Base-by-base conservation (phyloP, 768 basidiomycete genomes). In the Mycena galopus region DNA sequence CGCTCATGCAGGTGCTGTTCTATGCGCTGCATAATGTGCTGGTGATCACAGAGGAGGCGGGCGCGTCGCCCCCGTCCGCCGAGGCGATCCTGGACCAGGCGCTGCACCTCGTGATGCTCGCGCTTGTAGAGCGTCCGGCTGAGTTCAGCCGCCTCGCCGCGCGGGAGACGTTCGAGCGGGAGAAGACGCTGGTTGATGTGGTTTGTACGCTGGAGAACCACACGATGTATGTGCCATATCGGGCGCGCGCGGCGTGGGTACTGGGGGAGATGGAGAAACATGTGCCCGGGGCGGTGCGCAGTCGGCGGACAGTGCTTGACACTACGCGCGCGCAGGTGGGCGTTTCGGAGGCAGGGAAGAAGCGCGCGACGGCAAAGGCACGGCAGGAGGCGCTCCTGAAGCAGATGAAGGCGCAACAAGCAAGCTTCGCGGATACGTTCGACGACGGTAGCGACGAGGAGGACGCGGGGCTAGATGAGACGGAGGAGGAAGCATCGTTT, bases 361-460 rank as follows among this genome's bases (percentile, higher is more conserved):
- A 95, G 79, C 87, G 86, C 32, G 95, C 96, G 35, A 35, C 56
- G 6, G 96, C 95, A 10, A 96, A 96, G 80, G 94, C 91, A 16
- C 87, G 97, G n/a, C 94, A 98, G 80, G 94, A 93, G 71, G 42
- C 42, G 42, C 95, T 99, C 77, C 95, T 99, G 96, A 90, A 92
- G 77, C 93, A 98, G 83, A 98, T 99, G 91, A 96, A 95, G 77
- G 92, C 92, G 29, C 94, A 96, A 77, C 97, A 98, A 78, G 92
- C 91, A 33, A 93, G 92, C 74, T 95, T 97, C 80, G 91, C 94
- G 3, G 87, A 90, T 78, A 93, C 92, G 74, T 92, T 94, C 69
- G 91, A 91, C 58, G 93, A 74, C 32, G 56, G 90, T 27, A 93
- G 93, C 37, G 90, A 91, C 21, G 92, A 90, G 8, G 92, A 92